Conservation (phyloP, 2,329 filamentous ascomycete species). For the Nemania diffusa region DNA sequence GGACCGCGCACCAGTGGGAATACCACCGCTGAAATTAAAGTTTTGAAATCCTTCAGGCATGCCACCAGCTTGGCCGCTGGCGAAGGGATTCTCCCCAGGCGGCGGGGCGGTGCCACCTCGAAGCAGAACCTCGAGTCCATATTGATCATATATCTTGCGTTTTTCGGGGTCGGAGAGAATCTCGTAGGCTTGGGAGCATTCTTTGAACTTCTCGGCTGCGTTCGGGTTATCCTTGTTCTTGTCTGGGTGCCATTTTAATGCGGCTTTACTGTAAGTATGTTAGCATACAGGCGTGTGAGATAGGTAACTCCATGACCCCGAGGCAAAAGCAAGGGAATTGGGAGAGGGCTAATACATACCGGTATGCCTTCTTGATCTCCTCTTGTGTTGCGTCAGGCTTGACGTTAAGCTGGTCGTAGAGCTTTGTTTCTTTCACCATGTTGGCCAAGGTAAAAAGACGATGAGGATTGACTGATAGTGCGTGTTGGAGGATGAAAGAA, state of each 20-base stretch:
- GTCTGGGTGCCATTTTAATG: conserved; percentile 93
- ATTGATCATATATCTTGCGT: conserved; percentile 93
- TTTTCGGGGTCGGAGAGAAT: conserved; percentile 98
- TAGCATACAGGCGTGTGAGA: conserved; percentile 44
- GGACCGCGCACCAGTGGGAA: conserved; percentile 62
- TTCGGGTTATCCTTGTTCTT: conserved; percentile 94
- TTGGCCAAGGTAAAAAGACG: conserved; percentile 56
- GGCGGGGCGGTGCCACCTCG: conserved; percentile 79
- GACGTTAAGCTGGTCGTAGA: conserved; percentile 87
- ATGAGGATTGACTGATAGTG: neutral
- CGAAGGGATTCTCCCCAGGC: conserved; percentile 71
- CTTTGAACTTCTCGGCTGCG: conserved; percentile 95
- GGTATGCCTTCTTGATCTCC: conserved; percentile 96
- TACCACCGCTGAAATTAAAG: conserved; percentile 49
- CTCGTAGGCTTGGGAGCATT: conserved; percentile 97
- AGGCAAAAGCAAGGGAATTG: neutral
- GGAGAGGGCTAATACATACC: conserved; percentile 62
- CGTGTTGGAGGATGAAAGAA: too few species aligned
- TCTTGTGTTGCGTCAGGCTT: conserved; percentile 85
- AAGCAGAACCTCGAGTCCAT: conserved; percentile 90
- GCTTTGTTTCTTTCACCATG: conserved; percentile 92
- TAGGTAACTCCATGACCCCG: neutral
- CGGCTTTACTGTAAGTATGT: conserved; percentile 74
- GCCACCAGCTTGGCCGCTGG: conserved; percentile 59
- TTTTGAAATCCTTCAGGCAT: conserved; percentile 30